Percentiles rank a stretch among this genome's conserved stretches.
These are phyloP conservation scores for Teratosphaeria zuluensis DNA, from an alignment of 2,329 filamentous ascomycete species.

Conservation along the genomic window DNA sequence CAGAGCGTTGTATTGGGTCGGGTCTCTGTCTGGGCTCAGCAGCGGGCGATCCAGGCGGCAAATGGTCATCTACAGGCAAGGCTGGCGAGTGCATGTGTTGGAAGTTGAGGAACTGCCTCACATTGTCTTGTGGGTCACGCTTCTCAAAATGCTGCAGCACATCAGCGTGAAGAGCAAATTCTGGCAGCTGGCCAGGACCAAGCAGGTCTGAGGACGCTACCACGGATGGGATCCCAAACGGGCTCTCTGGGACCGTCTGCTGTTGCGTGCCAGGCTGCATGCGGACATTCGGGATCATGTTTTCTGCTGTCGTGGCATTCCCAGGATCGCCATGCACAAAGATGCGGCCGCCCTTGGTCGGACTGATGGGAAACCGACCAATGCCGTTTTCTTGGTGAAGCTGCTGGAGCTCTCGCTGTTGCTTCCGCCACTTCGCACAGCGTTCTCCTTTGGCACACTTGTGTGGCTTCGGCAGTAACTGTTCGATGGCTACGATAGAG, in stretches of 20 bases:
- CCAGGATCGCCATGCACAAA: conserved; percentile 71
- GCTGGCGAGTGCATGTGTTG: conserved; percentile 54
- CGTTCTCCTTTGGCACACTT: conserved; percentile 77
- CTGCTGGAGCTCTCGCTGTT: conserved; percentile 65
- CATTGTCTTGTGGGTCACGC: conserved; percentile 82
- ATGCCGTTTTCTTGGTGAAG: conserved; percentile 60
- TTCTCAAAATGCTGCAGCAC: conserved; percentile 58
- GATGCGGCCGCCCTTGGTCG: conserved; percentile 56
- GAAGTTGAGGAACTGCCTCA: conserved; percentile 81
- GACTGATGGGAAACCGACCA: conserved; percentile 47
- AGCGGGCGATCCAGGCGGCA: conserved; percentile 47
- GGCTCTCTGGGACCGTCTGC: conserved; percentile 6
- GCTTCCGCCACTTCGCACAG: conserved; percentile 71
- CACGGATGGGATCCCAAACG: conserved; percentile 51
- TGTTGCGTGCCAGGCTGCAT: conserved; percentile 8
- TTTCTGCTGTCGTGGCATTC: conserved; percentile 56
- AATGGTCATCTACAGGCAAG: conserved; percentile 46
- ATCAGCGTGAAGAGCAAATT: conserved; percentile 62
- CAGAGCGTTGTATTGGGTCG: conserved; percentile 7
- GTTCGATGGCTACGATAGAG: conserved; percentile 86
- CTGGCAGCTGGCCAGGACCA: conserved; percentile 56
- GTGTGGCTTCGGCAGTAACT: conserved; percentile 75
- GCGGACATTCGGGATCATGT: conserved; percentile 44
- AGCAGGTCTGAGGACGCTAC: conserved; percentile 87
- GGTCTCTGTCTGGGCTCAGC: conserved; percentile 43